Percentiles rank a stretch among this genome's conserved stretches.
phyloP scores from a whole-genome alignment of 768 basidiomycete genomes.

The Trametes coccinea region DNA sequence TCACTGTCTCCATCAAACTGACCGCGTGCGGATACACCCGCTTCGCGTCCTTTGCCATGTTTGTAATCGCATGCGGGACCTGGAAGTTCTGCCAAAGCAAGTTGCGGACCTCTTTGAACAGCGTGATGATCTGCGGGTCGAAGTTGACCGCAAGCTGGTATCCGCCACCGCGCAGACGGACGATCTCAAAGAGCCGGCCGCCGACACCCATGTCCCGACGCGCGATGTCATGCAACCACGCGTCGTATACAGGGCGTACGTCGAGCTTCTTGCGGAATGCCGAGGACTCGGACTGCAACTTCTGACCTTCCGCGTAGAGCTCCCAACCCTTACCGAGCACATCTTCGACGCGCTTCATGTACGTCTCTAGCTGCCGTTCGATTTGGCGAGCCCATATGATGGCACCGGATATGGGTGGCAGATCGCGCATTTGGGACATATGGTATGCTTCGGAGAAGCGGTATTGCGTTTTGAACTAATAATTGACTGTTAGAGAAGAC shows the following conservation, averaged over 20 bases:
- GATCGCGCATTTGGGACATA: slow-evolving; percentile 98
- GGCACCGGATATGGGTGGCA: slow-evolving; percentile 96
- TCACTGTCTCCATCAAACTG: slow-evolving; percentile 97
- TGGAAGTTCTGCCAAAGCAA: slow-evolving; percentile 94
- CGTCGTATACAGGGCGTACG: slow-evolving; percentile 90
- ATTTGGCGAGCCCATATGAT: slow-evolving; percentile 99
- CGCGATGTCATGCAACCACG: slow-evolving; percentile 96
- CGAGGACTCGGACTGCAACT: slow-evolving; percentile 86
- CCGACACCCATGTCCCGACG: slow-evolving; percentile 89
- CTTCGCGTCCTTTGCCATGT: slow-evolving; percentile 99
- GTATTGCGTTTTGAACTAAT: slow-evolving; percentile 92
- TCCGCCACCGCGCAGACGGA: slow-evolving; percentile 67
- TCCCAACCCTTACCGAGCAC: slow-evolving; percentile 99
- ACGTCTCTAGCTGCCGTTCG: slow-evolving; percentile 90
- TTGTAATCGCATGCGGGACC: slow-evolving; percentile 91
- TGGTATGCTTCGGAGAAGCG: slow-evolving; percentile 94
- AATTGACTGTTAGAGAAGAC: not conserved
- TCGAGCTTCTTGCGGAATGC: slow-evolving; percentile 97
- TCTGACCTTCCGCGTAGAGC: slow-evolving; percentile 98
- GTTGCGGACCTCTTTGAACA: slow-evolving; percentile 98
- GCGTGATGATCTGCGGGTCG: slow-evolving; percentile 95
- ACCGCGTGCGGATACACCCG: slow-evolving; percentile 98
- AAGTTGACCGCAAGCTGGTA: slow-evolving; percentile 95
- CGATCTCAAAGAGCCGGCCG: slow-evolving; percentile 92
- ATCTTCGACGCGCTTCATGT: slow-evolving; percentile 99